Evolutionary conservation across 345 rosid species (phyloP), one percentile per base, ranked within the genome.

Genomic region (Gossypium arboreum): DNA sequence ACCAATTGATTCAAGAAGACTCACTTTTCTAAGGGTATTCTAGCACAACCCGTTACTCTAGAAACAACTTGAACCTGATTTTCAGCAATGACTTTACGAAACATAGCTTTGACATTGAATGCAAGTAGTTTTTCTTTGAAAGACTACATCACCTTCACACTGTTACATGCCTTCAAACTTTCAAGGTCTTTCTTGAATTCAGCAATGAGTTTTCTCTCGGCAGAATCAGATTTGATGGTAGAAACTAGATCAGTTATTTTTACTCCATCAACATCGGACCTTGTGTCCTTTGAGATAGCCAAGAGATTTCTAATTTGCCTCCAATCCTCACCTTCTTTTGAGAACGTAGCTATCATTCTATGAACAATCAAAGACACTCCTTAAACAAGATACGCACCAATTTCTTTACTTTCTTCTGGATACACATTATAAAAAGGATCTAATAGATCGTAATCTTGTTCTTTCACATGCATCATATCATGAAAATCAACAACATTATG

Each of bases 11-110:
- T 88, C 94, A 68, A 97, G 97, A 64, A 93, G 85, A 78, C 98
- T 41, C 98, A 97, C 78, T 97, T 90, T 86, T 94, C 98, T 51
- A 93, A 84, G 72, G 98, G 87, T 81, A 94, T 87, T 73, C 98
- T 97, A 71, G 94, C 98, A 89, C 98, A 94, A 47, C 98, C 98
- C 1, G 98, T 94, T 85, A 90, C 97, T 72, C 98, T 97, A 61
- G 98, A 94, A 74, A 92, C 91, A 45, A 92, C 98, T 77, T 90
- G 60, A 61, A 91, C 95, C 98, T 95, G 98, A 85, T 90, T 91
- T 78, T 86, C 81, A 29, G 83, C 79, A 79, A 93, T 91, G 79
- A 96, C 87, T 79, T 89, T 90, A 76, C 88, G 85, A 80, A 93
- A 93, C 66, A 82, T 88, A 22, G 80, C 80, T 87, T 79, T 95